Percentiles rank a stretch among this genome's conserved stretches.
phyloP scores from a whole-genome alignment of 495 filamentous ascomycete species.

The Penicillium dipodomyicola region DNA sequence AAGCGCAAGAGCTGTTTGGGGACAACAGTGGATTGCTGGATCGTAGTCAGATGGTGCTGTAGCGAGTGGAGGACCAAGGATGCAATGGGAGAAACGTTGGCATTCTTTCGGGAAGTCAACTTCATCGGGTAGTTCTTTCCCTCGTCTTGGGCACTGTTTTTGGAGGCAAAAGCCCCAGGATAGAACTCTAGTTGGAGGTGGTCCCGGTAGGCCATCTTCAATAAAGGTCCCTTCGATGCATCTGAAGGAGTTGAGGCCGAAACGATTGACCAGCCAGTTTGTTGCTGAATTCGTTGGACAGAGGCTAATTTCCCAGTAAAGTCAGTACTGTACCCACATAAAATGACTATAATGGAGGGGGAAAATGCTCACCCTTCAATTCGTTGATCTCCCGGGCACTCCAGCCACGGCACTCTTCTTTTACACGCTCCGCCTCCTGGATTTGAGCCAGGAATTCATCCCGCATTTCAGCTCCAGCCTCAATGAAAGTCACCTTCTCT shows the following conservation, averaged over 20 bases:
- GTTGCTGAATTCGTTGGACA: conserved; percentile 63
- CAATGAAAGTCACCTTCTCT: conserved; percentile 60
- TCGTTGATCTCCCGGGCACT: conserved; percentile 71
- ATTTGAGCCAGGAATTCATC: conserved; percentile 70
- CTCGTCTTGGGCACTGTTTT: conserved; percentile 15
- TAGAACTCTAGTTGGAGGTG: conserved; percentile 79
- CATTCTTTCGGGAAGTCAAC: conserved; percentile 23
- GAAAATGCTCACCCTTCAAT: conserved; percentile 58
- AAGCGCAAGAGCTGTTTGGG: conserved; percentile 40
- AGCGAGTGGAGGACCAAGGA: conserved; percentile 42
- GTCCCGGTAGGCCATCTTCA: conserved; percentile 76
- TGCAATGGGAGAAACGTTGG: conserved; percentile 33
- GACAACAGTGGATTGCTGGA: conserved; percentile 32
- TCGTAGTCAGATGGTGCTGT: conserved; percentile 31
- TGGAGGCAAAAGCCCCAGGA: conserved; percentile 54
- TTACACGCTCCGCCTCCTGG: conserved; percentile 74
- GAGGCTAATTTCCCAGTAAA: conserved; percentile 47
- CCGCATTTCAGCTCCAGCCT: conserved; percentile 60
- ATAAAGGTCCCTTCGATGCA: conserved; percentile 42
- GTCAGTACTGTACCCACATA: neutral
- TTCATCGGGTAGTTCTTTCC: conserved; percentile 30
- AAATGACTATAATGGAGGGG: conserved; percentile 10
- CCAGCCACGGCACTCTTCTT: conserved; percentile 88
- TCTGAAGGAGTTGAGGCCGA: conserved; percentile 49
- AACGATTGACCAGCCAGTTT: conserved; percentile 75